Evolutionary conservation across 1,139 yeast species (phyloP).

Genomic region (Candida sojae): DNA sequence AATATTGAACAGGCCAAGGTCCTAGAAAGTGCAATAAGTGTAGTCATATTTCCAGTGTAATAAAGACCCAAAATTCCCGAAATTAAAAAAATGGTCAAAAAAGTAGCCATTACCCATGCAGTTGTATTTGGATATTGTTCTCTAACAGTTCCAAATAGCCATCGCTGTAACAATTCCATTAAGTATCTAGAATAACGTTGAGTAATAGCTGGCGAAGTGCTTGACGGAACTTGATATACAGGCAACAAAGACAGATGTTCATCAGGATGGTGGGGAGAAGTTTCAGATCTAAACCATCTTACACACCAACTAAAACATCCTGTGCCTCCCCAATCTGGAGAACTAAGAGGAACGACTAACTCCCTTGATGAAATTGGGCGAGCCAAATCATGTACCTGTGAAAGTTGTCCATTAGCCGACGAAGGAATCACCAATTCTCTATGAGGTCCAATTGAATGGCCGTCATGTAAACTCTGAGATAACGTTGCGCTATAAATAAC

Average conservation of each 20-base stretch:
- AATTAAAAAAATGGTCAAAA: conserved; percentile 12
- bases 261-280: neutral
- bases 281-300: neutral
- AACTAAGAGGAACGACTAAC: neutral
- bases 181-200: neutral
- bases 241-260: conserved; percentile 6
- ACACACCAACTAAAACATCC: conserved; percentile 1
- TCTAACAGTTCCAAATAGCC: conserved; percentile 11
- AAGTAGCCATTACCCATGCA: conserved; percentile 11
- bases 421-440: conserved; percentile 3
- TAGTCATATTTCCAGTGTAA: conserved; percentile 20
- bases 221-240: conserved; percentile 3
- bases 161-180: conserved; percentile 8
- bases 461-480: neutral
- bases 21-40: conserved; percentile 11
- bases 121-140: conserved; percentile 9
- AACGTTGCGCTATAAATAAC: conserved; percentile 1
- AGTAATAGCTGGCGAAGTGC: neutral
- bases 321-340: neutral
- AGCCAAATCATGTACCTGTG: conserved; percentile 1
- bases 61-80: conserved; percentile 12
- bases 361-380: conserved; percentile 3
- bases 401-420: conserved; percentile 2
- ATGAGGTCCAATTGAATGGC: conserved; percentile 1
- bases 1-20: conserved; percentile 19